phyloP scores from a whole-genome alignment of 192 early-diverging fungal genomes.

The Endogone sp. region DNA sequence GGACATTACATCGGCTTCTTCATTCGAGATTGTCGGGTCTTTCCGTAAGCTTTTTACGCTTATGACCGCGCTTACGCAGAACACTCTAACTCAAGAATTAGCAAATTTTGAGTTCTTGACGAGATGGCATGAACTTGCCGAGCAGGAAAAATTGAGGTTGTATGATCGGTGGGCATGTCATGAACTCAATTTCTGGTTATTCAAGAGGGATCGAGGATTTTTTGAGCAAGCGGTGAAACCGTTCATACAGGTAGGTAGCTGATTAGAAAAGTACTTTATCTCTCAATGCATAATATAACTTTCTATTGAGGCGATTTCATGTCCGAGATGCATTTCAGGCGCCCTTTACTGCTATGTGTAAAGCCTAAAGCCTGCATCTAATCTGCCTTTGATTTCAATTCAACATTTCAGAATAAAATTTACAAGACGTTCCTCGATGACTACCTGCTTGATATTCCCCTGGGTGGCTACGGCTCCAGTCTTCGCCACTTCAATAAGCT shows the following conservation, averaged over 20 bases:
- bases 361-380: no score
- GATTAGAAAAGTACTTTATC: not conserved
- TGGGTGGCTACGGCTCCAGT: constrained; percentile 20
- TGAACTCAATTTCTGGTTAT: constrained; percentile 46
- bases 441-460: constrained; percentile 33
- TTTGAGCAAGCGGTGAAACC: constrained; percentile 31
- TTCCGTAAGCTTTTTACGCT: constrained; percentile 28
- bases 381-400: constrained; percentile 1
- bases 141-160: constrained; percentile 25
- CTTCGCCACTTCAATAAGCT: constrained; percentile 24
- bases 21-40: constrained; percentile 25
- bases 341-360: no score
- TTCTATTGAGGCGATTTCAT: no score
- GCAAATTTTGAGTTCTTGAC: constrained; percentile 24
- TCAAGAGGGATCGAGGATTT: constrained; percentile 37
- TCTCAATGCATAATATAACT: no score
- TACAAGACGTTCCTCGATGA: constrained; percentile 40
- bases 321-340: no score
- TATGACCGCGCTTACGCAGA: constrained; percentile 20
- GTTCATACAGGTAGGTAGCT: constrained; percentile 34
- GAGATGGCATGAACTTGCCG: constrained; percentile 28
- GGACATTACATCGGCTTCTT: constrained; percentile 19
- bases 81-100: constrained; percentile 1
- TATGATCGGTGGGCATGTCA: constrained; percentile 34
- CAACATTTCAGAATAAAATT: constrained; percentile 37